Evolutionary conservation across 2,329 filamentous ascomycete genomes (phyloP), one percentile per base, ranked within the genome.

Genomic region (Botryotinia convoluta): DNA sequence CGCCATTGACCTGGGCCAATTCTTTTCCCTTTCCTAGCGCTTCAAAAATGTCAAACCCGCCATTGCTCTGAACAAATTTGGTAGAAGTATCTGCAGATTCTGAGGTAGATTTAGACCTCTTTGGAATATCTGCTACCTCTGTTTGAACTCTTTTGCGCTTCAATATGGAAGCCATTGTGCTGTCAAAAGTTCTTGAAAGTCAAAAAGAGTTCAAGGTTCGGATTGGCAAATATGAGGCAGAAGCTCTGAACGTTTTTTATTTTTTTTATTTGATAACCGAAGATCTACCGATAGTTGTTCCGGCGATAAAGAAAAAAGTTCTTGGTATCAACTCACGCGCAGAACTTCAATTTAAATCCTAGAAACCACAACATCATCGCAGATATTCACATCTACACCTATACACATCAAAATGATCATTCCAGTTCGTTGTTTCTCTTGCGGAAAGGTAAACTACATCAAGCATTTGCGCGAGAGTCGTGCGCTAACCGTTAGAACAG

Each of bases 361-460:
- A 29, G n/a, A 35, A 71, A 54, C 44, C 59, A 51, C 60, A 64
- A 54, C 69, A 64, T 57, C 59, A 51, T 71, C 59, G 44, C 69
- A 65, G 37, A 48, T 20, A 35, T 71, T 54, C 39, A 65, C 59
- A 64, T 48, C 44, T 64, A 57, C 60, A 22, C 39, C 37, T 32
- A 44, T 29, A 39, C 45, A 51, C 63, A 72, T 78, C 85, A 92
- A 84, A 73, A 99, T 99, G 96, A 99, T 99, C 84, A 98, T 99
- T 79, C 96, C 96, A 4, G 93, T 99, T 77, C 94, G 96, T 79
- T 99, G 96, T 86, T 99, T 99, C 85, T 98, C 96, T 74, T 99
- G 96, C 84, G 96, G 96, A 84, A 99, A 99, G 93, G 96, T 97
- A 84, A 74, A 84, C 78, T 20, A 32, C 69, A 57, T 54, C n/a